Evolutionary conservation across 768 basidiomycete genomes (phyloP).

Genomic region (Hebeloma cylindrosporum): DNA sequence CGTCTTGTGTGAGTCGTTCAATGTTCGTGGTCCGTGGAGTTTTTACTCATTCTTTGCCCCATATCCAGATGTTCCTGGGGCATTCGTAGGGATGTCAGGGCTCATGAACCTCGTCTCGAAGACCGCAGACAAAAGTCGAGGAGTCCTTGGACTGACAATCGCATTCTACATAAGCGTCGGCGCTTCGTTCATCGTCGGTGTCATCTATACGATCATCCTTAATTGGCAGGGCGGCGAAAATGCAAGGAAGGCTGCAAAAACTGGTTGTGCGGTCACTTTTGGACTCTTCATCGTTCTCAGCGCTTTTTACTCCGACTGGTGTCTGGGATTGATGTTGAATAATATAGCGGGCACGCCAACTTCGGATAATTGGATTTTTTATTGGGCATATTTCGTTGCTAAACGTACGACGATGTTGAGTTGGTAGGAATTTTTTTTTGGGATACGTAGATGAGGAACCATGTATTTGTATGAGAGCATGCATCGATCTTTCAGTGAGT

Average conservation of each 20-base stretch:
- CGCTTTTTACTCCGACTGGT: constrained; percentile 30
- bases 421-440: too few species aligned
- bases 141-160: constrained; percentile 21
- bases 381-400: constrained; percentile 29
- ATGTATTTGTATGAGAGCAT: too few species aligned
- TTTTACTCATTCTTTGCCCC: too few species aligned
- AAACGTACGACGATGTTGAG: constrained; percentile 30
- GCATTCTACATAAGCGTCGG: constrained; percentile 28
- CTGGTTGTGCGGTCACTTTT: constrained; percentile 23
- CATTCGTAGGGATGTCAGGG: constrained; percentile 32
- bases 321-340: constrained; percentile 28
- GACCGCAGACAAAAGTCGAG: constrained; percentile 15
- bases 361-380: constrained; percentile 25
- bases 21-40: not conserved
- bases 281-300: constrained; percentile 24
- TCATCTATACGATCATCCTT: constrained; percentile 19
- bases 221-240: constrained; percentile 19
- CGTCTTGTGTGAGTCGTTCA: constrained; percentile 18
- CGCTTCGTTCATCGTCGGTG: constrained; percentile 20
- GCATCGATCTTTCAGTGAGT: too few species aligned
- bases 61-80: constrained; percentile 30
- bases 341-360: constrained; percentile 28
- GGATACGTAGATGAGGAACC: too few species aligned
- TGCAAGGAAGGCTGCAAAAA: constrained; percentile 19
- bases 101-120: constrained; percentile 32